Evolutionary conservation across 306 rosid species (phyloP).

Genomic region (Cyclanthera cordifolia): DNA sequence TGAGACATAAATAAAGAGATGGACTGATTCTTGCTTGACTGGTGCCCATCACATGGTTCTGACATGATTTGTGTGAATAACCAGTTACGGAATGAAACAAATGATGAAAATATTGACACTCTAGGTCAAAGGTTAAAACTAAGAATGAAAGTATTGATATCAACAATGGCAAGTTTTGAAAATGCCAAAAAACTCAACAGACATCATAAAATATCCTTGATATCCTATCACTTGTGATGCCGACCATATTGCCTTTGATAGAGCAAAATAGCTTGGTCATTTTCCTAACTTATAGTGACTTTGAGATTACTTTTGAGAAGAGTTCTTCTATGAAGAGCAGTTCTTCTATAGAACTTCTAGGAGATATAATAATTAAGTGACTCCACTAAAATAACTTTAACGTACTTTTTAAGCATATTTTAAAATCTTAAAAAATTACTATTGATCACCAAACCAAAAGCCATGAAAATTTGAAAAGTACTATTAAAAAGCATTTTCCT

Average conservation of each 20-base stretch:
- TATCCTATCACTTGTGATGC: background rate
- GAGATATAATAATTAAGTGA: background rate
- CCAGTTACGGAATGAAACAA: background rate
- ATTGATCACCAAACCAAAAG: background rate
- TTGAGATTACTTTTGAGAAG: background rate
- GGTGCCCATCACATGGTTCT: background rate
- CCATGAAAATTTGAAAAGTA: background rate
- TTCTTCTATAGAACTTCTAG: background rate
- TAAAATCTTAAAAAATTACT: background rate
- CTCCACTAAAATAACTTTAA: background rate
- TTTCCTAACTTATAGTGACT: background rate
- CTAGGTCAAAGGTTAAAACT: background rate
- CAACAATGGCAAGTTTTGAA: background rate
- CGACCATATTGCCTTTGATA: background rate
- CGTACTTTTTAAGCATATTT: background rate
- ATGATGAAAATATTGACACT: background rate
- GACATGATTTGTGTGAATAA: background rate
- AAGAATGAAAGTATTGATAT: background rate
- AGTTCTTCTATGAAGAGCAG: background rate
- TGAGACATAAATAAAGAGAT: background rate
- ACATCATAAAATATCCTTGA: background rate
- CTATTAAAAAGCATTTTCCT: background rate
- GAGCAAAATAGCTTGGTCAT: background rate
- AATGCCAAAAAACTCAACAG: background rate
- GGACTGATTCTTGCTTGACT: background rate